These are phyloP conservation scores for Venturia carpophila DNA, from an alignment of 2,329 filamentous ascomycete genomes.

Conservation along the genomic window DNA sequence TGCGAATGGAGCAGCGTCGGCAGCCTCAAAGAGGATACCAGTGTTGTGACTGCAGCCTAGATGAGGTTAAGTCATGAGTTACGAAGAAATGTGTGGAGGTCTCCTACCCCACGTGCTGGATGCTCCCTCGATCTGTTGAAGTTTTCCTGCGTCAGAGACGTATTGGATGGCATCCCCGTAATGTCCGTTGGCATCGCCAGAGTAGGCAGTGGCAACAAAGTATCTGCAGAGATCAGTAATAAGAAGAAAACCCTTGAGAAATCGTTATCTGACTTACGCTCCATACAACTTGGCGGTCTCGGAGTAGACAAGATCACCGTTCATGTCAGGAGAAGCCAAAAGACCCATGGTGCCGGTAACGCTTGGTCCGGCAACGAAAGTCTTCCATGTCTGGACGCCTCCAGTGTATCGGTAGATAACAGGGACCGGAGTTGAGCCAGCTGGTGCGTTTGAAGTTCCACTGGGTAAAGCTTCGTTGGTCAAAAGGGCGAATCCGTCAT, in stretches of 20 bases:
- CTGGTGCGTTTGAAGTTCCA: conserved; percentile 43
- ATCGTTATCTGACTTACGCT: conserved; percentile 47
- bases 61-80: not conserved
- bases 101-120: conserved; percentile 34
- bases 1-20: conserved; percentile 52
- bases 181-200: conserved; percentile 47
- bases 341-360: conserved; percentile 42
- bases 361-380: conserved; percentile 50
- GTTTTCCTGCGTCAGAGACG: conserved; percentile 40
- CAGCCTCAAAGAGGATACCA: conserved; percentile 55
- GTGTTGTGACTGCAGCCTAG: conserved; percentile 61
- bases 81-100: not conserved
- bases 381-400: conserved; percentile 51
- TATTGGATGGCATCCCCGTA: conserved; percentile 52
- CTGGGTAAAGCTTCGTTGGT: conserved; percentile 50
- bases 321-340: conserved; percentile 50
- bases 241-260: conserved; percentile 26
- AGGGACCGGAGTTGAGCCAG: conserved; percentile 44
- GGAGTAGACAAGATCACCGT: conserved; percentile 56
- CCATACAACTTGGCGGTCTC: conserved; percentile 49
- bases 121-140: conserved; percentile 46
- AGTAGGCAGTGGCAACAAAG: conserved; percentile 32
- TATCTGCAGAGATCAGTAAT: not conserved
- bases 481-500: conserved; percentile 54
- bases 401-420: conserved; percentile 51